Percentiles rank a stretch among this genome's conserved stretches.
Evolutionary conservation across 2,329 filamentous ascomycete genomes (phyloP).

Genomic region (Monosporascus cannonballus): DNA sequence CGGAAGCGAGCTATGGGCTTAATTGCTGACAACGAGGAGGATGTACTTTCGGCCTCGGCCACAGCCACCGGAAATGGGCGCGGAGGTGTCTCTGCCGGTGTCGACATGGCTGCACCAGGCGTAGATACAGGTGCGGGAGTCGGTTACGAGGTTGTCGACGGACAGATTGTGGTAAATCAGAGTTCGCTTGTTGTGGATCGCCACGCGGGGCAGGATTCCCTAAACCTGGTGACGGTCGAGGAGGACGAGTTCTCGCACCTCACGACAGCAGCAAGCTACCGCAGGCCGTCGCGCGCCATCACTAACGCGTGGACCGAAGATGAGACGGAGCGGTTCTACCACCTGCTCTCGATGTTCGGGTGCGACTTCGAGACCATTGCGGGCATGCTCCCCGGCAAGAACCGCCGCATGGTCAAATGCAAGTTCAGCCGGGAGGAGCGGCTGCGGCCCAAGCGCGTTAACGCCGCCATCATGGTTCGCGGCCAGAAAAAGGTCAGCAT

Average conservation of each 20-base stretch:
- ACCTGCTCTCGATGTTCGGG: slow-evolving; percentile 68
- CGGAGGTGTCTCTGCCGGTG: slow-evolving; percentile 11
- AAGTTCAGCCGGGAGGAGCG: slow-evolving; percentile 80
- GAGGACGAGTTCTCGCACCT: slow-evolving; percentile 73
- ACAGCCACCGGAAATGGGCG: slow-evolving; percentile 14
- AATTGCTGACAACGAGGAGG: slow-evolving; percentile 12
- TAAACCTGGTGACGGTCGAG: slow-evolving; percentile 54
- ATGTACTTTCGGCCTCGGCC: slow-evolving; percentile 8
- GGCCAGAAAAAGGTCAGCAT: slow-evolving; percentile 53
- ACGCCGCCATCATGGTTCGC: slow-evolving; percentile 49
- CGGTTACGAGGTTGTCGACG: slow-evolving; percentile 56
- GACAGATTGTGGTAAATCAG: slow-evolving; percentile 66
- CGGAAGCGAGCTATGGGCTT: slow-evolving; percentile 25
- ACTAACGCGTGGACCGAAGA: slow-evolving; percentile 63
- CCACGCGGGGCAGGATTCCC: slow-evolving; percentile 51
- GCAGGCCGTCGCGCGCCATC: slow-evolving; percentile 52
- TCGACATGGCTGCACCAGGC: slow-evolving; percentile 13
- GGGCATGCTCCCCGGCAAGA: slow-evolving; percentile 67
- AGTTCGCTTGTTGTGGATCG: slow-evolving; percentile 62
- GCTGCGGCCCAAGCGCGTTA: slow-evolving; percentile 56
- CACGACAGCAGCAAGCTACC: slow-evolving; percentile 63
- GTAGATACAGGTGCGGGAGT: slow-evolving; percentile 23
- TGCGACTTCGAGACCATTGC: slow-evolving; percentile 79
- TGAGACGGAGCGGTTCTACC: slow-evolving; percentile 71
- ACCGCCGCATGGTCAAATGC: slow-evolving; percentile 68